phyloP scores from a whole-genome alignment of 129 eudicot species.

The Escallonia herrerae region DNA sequence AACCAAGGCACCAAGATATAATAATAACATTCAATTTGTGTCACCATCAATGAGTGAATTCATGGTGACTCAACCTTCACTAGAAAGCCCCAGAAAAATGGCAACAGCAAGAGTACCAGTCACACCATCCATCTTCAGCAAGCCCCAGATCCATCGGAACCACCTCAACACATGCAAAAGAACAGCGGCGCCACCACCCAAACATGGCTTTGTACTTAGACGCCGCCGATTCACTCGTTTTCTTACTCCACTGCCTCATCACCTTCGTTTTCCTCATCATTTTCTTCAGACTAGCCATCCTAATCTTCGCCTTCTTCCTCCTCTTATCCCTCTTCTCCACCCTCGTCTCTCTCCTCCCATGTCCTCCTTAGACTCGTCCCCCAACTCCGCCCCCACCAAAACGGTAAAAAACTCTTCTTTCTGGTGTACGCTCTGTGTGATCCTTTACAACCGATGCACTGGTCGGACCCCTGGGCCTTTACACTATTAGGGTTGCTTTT shows the following conservation, averaged over 20 bases:
- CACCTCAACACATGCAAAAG: neutral
- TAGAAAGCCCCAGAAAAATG: neutral
- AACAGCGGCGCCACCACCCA: neutral
- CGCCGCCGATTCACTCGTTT: neutral
- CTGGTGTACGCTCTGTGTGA: too few relatives aligned
- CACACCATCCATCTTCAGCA: neutral
- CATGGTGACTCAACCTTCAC: neutral
- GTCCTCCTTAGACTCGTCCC: slow-evolving; percentile 36
- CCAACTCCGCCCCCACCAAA: slow-evolving; percentile 31
- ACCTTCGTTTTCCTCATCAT: slow-evolving; percentile 21
- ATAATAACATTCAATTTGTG: too few relatives aligned
- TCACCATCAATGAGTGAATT: neutral
- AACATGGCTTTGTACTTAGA: neutral
- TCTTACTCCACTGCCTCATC: slow-evolving; percentile 11
- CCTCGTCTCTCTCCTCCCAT: slow-evolving; percentile 25
- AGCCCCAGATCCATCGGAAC: slow-evolving; percentile 8
- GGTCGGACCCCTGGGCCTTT: too few relatives aligned
- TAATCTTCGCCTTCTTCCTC: slow-evolving; percentile 26
- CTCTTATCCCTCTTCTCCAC: slow-evolving; percentile 26
- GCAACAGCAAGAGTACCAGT: neutral
- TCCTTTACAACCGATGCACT: neutral
- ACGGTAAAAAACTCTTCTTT: slow-evolving; percentile 29
- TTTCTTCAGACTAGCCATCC: slow-evolving; percentile 22
- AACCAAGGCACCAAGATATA: too few relatives aligned
- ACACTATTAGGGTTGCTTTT: neutral